Base-by-base conservation (phyloP, 139 green algal genomes). In the Picochlorum sp. region DNA sequence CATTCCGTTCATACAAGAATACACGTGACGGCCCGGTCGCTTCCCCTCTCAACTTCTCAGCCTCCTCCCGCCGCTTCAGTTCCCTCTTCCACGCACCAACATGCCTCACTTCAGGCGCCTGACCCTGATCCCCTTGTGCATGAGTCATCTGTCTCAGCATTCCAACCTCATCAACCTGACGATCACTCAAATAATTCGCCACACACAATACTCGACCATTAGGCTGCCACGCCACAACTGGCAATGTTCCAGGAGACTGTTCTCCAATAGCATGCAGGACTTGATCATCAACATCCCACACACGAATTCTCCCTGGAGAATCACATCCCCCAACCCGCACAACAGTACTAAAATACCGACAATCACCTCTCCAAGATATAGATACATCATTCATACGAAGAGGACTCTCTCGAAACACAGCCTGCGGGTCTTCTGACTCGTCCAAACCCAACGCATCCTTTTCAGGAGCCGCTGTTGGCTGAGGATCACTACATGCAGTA, bases 1-100 rank as follows among this genome's bases (percentile, higher is more conserved):
- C 92, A 68, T 97, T 97, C 21, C 77, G 65, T 80, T 98, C 92
- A 67, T 81, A 96, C 52, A 98, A 70, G 45, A 87, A 28, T 28
- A 97, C 77, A 1, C 56, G 34, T 52, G 61, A 41, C 50, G 30
- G 60, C 47, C 11, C 67, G 8, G 24, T 57, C 16, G 51, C 44
- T 30, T 38, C 31, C 0, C 24, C 67, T 16, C 50, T 49, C 5
- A 60, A 45, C 11, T 31, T 47, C 11, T 60, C 24, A 16, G 26
- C 61, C n/a, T 45, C 64, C 63, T 70, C 28, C 14, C 41, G 28
- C 10, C 64, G 38, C 16, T 60, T 47, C 23, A 64, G 26, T 65
- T 73, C 63, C 14, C 63, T 49, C 31, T 70, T 74, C 70, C 73
- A 78, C 2, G 73, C 73, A 1, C 55, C 63, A 4, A 78, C 50